These are phyloP conservation scores for Lasiodiplodia sp. DNA, from an alignment of 2,329 filamentous ascomycete genomes.

Conservation along the genomic window DNA sequence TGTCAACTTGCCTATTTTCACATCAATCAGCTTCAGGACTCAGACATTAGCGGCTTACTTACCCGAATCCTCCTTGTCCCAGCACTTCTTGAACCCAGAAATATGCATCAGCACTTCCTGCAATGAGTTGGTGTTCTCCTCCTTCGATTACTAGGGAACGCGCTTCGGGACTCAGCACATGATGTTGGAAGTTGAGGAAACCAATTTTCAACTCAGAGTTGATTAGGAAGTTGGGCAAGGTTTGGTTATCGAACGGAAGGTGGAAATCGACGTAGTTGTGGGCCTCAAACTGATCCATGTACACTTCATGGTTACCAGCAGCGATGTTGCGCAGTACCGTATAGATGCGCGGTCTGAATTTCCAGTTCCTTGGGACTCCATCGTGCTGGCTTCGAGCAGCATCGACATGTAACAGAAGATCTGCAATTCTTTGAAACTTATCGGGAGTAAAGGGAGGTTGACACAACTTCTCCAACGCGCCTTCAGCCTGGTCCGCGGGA, in stretches of 20 bases:
- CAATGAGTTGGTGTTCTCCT: background rate
- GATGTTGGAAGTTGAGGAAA: background rate
- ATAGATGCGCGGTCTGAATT: background rate
- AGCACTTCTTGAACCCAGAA: background rate
- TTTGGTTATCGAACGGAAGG: background rate
- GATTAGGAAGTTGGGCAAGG: background rate
- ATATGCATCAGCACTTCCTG: background rate
- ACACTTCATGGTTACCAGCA: background rate
- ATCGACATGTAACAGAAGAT: background rate
- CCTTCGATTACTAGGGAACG: background rate
- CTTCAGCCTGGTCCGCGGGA: background rate
- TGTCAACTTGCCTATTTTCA: conserved; percentile 28
- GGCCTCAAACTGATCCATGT: background rate
- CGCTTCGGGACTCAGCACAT: background rate
- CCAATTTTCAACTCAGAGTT: background rate
- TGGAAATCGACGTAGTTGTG: background rate
- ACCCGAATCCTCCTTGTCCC: background rate
- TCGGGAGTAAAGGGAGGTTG: background rate
- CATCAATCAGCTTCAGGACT: background rate
- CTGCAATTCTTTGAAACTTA: background rate
- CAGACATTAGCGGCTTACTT: background rate
- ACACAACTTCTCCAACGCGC: background rate
- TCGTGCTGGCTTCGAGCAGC: too few relatives aligned
- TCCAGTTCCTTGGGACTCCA: background rate
- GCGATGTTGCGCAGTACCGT: background rate